Conservation (phyloP, 2,329 filamentous ascomycete species). For the Curvularia verruculosa region DNA sequence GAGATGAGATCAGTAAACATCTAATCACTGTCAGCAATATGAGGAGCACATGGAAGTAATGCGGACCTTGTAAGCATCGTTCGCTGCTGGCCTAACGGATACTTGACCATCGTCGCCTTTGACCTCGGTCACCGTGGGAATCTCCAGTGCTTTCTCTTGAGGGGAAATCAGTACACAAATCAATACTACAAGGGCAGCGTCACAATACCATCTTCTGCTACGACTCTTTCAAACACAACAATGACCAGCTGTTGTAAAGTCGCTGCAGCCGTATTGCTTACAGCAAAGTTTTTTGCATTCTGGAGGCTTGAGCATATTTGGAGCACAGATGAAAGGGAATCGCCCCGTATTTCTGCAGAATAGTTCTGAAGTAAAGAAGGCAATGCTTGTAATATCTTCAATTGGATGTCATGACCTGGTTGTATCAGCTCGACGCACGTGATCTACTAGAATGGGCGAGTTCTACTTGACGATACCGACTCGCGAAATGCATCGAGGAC, state of each 20-base stretch:
- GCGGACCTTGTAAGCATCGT: slow-evolving; percentile 78
- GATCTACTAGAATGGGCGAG: slow-evolving; percentile 30
- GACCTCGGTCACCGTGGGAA: slow-evolving; percentile 69
- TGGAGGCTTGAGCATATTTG: slow-evolving; percentile 93
- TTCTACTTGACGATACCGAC: slow-evolving; percentile 70
- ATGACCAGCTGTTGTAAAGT: slow-evolving; percentile 93
- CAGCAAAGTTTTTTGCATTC: slow-evolving; percentile 87
- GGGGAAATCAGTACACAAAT: slow-evolving; percentile 19
- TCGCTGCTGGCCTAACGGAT: slow-evolving; percentile 73
- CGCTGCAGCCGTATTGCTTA: slow-evolving; percentile 95
- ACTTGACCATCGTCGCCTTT: slow-evolving; percentile 69
- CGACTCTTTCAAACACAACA: slow-evolving; percentile 90
- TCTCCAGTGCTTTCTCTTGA: slow-evolving; percentile 53
- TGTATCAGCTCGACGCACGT: slow-evolving; percentile 19
- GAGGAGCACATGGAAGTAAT: background rate
- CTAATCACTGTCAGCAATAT: slow-evolving; percentile 47
- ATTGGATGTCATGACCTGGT: slow-evolving; percentile 79
- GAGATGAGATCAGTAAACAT: slow-evolving; percentile 91
- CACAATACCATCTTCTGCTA: slow-evolving; percentile 73
- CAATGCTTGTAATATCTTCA: slow-evolving; percentile 92
- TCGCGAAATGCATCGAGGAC: slow-evolving; percentile 87
- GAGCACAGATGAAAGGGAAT: slow-evolving; percentile 79
- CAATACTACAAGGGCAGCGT: background rate
- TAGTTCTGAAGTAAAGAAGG: slow-evolving; percentile 93
- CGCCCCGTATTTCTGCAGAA: slow-evolving; percentile 76